phyloP scores from a whole-genome alignment of 1,284 basidiomycete species.

The Sporisorium exsertum region DNA sequence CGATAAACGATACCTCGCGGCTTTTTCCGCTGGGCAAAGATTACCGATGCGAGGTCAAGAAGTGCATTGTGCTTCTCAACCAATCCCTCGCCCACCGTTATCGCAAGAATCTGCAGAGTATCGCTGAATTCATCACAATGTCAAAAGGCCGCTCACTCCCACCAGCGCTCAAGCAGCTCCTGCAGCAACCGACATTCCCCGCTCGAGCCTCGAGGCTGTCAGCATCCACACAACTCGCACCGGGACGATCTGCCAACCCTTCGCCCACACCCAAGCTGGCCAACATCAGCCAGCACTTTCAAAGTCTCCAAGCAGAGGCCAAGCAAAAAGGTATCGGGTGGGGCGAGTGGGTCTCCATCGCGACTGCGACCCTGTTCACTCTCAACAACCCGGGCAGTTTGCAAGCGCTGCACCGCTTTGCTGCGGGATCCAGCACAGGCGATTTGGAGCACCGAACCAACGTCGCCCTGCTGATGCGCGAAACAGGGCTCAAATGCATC shows the following conservation, averaged over 20 bases:
- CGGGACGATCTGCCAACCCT: slow-evolving; percentile 73
- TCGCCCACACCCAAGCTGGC: slow-evolving; percentile 77
- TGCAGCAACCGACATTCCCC: slow-evolving; percentile 78
- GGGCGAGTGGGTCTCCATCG: slow-evolving; percentile 84
- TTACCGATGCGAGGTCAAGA: neutral
- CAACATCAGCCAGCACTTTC: slow-evolving; percentile 72
- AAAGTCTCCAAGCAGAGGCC: slow-evolving; percentile 76
- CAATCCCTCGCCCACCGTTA: neutral
- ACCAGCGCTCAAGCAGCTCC: slow-evolving; percentile 76
- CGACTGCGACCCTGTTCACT: slow-evolving; percentile 86
- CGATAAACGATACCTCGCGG: neutral
- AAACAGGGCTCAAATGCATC: slow-evolving; percentile 91
- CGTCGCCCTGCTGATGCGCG: slow-evolving; percentile 85
- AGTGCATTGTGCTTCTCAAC: neutral
- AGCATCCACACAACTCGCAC: slow-evolving; percentile 35
- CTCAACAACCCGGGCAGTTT: slow-evolving; percentile 83
- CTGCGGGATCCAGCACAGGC: slow-evolving; percentile 71
- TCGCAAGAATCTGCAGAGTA: neutral
- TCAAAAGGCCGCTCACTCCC: slow-evolving; percentile 65
- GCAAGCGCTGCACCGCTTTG: slow-evolving; percentile 82
- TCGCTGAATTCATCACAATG: slow-evolving; percentile 9
- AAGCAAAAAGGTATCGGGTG: slow-evolving; percentile 75
- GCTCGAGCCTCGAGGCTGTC: slow-evolving; percentile 73
- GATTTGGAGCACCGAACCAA: slow-evolving; percentile 74
- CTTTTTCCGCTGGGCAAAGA: neutral